These are phyloP conservation scores for Clohesyomyces aquaticus DNA, from an alignment of 495 filamentous ascomycete genomes.

Conservation along the genomic window DNA sequence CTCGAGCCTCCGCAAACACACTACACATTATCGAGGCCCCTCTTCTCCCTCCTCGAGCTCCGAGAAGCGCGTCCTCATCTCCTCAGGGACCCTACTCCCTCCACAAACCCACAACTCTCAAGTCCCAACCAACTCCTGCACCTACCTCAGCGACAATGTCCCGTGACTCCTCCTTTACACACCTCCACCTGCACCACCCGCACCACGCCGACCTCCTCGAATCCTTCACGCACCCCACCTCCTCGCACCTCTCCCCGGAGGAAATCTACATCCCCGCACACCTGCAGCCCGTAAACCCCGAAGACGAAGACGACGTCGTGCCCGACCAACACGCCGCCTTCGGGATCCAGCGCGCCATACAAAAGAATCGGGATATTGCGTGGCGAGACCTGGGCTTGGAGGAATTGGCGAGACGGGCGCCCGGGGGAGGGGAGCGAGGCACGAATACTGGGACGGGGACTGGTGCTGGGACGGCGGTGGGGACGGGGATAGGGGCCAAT, in stretches of 20 bases:
- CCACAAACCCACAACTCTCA: too few relatives aligned
- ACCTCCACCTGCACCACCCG: slow-evolving; percentile 82
- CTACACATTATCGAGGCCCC: too few relatives aligned
- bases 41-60: too few relatives aligned
- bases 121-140: too few relatives aligned
- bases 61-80: too few relatives aligned
- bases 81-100: too few relatives aligned
- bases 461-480: slow-evolving; percentile 8
- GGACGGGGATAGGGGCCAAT: neutral
- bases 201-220: slow-evolving; percentile 90
- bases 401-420: slow-evolving; percentile 67
- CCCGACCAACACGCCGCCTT: slow-evolving; percentile 98
- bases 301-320: slow-evolving; percentile 96
- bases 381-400: slow-evolving; percentile 87
- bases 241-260: slow-evolving; percentile 45
- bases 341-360: slow-evolving; percentile 86
- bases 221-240: slow-evolving; percentile 50
- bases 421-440: slow-evolving; percentile 31
- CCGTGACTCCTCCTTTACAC: slow-evolving; percentile 85
- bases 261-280: slow-evolving; percentile 90
- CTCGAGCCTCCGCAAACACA: too few relatives aligned
- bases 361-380: slow-evolving; percentile 63
- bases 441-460: slow-evolving; percentile 7
- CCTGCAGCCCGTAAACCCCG: slow-evolving; percentile 89
- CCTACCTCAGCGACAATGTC: slow-evolving; percentile 52